Conservation (phyloP, 164 flowering plant genomes). For the Sedum album region DNA sequence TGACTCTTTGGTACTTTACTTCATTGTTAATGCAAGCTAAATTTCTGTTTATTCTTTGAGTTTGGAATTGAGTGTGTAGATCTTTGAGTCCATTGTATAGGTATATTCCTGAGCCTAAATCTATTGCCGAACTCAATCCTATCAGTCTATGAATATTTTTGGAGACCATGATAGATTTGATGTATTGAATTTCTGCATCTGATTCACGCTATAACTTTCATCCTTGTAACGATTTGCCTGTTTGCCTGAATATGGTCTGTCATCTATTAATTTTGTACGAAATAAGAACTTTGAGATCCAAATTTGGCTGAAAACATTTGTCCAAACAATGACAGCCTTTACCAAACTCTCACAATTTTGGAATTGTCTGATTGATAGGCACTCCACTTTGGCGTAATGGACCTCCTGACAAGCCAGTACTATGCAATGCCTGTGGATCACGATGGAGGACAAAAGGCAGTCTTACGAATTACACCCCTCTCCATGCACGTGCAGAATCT, state of each 20-base stretch:
- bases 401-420: slow-evolving; percentile 34
- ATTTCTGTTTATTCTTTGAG: no score
- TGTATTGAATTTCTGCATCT: background rate
- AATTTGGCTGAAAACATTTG: no score
- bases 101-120: background rate
- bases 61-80: background rate
- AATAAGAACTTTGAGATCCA: no score
- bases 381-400: slow-evolving; percentile 48
- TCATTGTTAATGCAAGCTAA: background rate
- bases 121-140: background rate
- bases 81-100: background rate
- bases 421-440: slow-evolving; percentile 47
- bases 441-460: slow-evolving; percentile 26
- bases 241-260: background rate
- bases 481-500: background rate
- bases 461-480: background rate
- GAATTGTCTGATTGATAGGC: slow-evolving; percentile 10
- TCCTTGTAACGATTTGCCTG: background rate
- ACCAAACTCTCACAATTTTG: background rate
- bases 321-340: no score
- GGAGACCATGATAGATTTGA: background rate
- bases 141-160: no score
- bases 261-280: background rate
- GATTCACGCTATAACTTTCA: background rate
- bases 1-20: background rate